Conservation (phyloP, 202 grass and related monocot genomes). For the Hordeum pubiflorum region DNA sequence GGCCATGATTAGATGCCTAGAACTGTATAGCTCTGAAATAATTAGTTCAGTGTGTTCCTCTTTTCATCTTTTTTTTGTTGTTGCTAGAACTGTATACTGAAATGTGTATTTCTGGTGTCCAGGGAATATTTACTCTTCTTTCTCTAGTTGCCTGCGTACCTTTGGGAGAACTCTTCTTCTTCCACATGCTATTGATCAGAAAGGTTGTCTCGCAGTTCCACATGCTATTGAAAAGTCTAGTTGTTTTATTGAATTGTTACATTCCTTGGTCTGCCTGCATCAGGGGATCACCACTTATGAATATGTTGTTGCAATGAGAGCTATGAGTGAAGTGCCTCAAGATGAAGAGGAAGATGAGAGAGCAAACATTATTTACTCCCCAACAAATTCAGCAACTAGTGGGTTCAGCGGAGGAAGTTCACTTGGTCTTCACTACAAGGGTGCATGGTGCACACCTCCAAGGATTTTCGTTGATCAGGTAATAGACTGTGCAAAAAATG, state of each 20-base stretch:
- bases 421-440: conserved; percentile 82
- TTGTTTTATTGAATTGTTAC: conserved; percentile 18
- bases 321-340: conserved; percentile 82
- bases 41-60: background rate
- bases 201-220: conserved; percentile 43
- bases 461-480: conserved; percentile 96
- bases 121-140: conserved; percentile 78
- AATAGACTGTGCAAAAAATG: background rate
- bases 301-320: conserved; percentile 96
- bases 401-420: conserved; percentile 91
- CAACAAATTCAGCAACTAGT: conserved; percentile 87
- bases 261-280: background rate
- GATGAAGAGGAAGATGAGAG: conserved; percentile 64
- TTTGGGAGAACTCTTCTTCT: conserved; percentile 96
- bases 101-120: conserved; percentile 32
- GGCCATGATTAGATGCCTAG: background rate
- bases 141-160: conserved; percentile 78
- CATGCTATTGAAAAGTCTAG: conserved; percentile 4
- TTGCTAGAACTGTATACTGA: background rate
- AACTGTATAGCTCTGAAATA: conserved; percentile 4
- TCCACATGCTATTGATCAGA: conserved; percentile 95
- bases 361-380: conserved; percentile 72
- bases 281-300: conserved; percentile 97
- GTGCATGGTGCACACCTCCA: conserved; percentile 94
- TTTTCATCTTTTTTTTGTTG: background rate